Evolutionary conservation across 2,329 filamentous ascomycete species (phyloP).

Genomic region (Chrysoporthe deuterocubensis): DNA sequence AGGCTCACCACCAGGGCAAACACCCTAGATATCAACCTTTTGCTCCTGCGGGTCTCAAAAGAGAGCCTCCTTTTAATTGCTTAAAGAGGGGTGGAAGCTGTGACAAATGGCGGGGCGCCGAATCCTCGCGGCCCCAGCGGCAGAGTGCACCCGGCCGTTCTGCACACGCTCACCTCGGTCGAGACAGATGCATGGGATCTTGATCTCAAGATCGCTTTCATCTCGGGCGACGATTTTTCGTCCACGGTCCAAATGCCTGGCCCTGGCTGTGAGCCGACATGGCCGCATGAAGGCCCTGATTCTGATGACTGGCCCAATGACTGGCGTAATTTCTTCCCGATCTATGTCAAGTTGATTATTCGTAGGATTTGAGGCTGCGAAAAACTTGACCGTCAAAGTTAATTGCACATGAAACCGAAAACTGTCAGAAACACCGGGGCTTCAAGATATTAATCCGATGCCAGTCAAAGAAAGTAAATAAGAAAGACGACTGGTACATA

Average conservation of each 20-base stretch:
- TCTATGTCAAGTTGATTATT: too few species aligned
- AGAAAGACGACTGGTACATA: too few species aligned
- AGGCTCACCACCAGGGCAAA: background rate
- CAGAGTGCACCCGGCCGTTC: background rate
- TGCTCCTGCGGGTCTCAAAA: background rate
- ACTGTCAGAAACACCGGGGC: too few species aligned
- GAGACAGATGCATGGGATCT: background rate
- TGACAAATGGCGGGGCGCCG: background rate
- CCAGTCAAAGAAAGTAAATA: too few species aligned
- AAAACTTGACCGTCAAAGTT: too few species aligned
- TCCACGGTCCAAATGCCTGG: conserved; percentile 27
- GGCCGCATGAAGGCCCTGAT: background rate
- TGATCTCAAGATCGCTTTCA: conserved; percentile 1
- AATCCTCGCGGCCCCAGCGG: background rate
- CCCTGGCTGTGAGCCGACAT: conserved; percentile 3
- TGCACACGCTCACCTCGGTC: background rate
- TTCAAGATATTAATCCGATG: too few species aligned
- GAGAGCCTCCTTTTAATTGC: background rate
- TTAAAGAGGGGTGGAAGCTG: background rate
- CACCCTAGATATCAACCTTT: background rate
- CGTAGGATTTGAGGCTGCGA: too few species aligned
- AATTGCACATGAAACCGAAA: too few species aligned
- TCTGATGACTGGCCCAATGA: background rate
- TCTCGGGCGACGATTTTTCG: conserved; percentile 4
- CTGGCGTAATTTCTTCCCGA: background rate